These are phyloP conservation scores for Fraxinus platypoda DNA, from an alignment of 305 asterid species.

Conservation along the genomic window DNA sequence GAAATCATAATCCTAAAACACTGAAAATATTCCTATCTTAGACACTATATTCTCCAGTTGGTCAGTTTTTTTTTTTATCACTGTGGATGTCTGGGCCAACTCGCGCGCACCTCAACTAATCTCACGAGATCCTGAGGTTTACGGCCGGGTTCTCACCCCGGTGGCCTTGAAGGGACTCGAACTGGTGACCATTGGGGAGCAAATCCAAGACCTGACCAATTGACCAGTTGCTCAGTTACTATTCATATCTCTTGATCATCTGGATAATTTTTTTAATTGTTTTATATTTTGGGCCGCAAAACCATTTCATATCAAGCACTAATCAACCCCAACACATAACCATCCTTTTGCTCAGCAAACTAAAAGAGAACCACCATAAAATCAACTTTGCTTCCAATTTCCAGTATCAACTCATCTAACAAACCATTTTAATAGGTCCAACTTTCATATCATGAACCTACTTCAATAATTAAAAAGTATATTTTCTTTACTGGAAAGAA, in stretches of 20 bases:
- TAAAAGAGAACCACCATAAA: background rate
- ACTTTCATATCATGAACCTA: background rate
- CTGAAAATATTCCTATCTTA: background rate
- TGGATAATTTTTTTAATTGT: background rate
- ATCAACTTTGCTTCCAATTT: background rate
- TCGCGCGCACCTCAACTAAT: no score
- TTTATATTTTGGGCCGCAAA: background rate
- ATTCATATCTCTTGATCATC: background rate
- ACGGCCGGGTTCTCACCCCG: no score
- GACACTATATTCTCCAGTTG: background rate
- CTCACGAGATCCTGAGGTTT: no score
- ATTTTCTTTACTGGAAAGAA: background rate
- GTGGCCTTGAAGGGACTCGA: no score
- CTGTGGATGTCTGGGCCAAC: no score
- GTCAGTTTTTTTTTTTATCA: no score
- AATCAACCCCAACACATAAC: background rate
- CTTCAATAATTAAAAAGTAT: background rate
- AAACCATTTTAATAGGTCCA: background rate
- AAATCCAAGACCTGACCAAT: no score
- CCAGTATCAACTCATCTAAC: background rate
- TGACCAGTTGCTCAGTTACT: background rate
- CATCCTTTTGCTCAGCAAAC: background rate
- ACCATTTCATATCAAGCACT: background rate
- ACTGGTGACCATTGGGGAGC: no score
- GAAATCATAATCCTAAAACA: background rate